These are phyloP conservation scores for Fraxinus dipetala DNA, from an alignment of 305 asterid species.

Conservation along the genomic window DNA sequence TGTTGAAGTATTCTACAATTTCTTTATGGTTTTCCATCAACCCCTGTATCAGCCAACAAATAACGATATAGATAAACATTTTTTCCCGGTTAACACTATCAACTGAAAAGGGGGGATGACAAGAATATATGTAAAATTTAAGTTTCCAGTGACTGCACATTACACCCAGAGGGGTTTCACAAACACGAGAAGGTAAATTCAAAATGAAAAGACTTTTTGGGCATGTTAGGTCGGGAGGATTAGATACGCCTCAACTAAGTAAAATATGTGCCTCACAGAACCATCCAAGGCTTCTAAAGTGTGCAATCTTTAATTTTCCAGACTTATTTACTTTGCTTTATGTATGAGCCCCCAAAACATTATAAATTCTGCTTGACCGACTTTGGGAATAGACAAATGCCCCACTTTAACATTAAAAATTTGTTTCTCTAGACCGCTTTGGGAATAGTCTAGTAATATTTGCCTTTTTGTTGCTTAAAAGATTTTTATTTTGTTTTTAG, in stretches of 20 bases:
- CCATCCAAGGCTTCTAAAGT: not conserved
- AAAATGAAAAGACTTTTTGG: not conserved
- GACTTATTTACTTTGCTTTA: not conserved
- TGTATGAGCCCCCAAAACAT: not conserved
- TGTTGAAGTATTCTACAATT: slow-evolving; percentile 63
- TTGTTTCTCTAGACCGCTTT: not conserved
- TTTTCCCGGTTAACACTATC: not conserved
- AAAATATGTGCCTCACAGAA: not conserved
- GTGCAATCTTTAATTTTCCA: not conserved
- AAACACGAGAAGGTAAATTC: not conserved
- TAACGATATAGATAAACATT: slow-evolving; percentile 9
- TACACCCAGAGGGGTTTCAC: not conserved
- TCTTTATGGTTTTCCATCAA: slow-evolving; percentile 65
- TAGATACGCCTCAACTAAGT: not conserved
- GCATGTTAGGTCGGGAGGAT: not conserved
- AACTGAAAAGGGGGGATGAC: not conserved
- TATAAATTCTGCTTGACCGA: not conserved
- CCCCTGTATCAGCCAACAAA: slow-evolving; percentile 48
- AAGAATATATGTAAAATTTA: not conserved
- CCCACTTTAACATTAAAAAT: not conserved
- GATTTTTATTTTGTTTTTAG: not conserved
- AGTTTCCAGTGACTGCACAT: not conserved
- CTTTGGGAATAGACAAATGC: not conserved
- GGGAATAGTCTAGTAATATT: not conserved
- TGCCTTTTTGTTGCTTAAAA: not conserved